Evolutionary conservation across 208 protist species (phyloP).

Genomic region (Leishmania aethiopica): DNA sequence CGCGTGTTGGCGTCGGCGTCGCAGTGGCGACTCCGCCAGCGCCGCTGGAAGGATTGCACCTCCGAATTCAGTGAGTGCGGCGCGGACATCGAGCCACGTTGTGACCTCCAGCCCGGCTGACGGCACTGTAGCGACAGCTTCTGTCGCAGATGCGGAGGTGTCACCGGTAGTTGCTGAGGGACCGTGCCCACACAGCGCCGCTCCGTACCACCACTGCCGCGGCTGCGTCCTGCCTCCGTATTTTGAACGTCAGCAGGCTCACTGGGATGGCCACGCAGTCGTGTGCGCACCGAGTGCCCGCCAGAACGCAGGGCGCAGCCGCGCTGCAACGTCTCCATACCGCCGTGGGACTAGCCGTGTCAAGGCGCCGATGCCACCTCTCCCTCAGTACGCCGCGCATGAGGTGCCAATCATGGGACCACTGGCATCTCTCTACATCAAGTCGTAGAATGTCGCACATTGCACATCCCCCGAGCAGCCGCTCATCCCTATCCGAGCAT

Average conservation of each 20-base stretch:
- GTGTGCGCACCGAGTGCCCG: slow-evolving; percentile 15
- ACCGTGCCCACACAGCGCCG: slow-evolving; percentile 19
- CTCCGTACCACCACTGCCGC: slow-evolving; percentile 32
- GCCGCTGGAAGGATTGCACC: neutral
- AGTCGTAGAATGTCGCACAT: neutral
- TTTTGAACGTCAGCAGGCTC: slow-evolving; percentile 1
- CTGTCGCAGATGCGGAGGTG: neutral
- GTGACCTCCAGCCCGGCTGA: neutral
- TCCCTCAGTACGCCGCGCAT: slow-evolving; percentile 36
- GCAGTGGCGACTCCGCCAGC: neutral
- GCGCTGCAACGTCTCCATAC: slow-evolving; percentile 23
- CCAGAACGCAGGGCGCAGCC: slow-evolving; percentile 15
- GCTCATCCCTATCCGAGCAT: neutral
- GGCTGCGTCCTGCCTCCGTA: slow-evolving; percentile 37
- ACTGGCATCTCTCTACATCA: slow-evolving; percentile 38
- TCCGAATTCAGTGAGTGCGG: neutral
- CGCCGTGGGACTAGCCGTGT: slow-evolving; percentile 23
- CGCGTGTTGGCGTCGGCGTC: slow-evolving; percentile 25
- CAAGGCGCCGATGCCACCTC: neutral
- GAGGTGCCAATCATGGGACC: slow-evolving; percentile 63
- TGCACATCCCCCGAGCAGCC: neutral
- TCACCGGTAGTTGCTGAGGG: neutral
- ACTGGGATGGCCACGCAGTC: slow-evolving; percentile 29
- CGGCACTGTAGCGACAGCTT: neutral
- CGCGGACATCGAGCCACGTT: neutral